These are phyloP conservation scores for Trichoderma brevicompactum DNA, from an alignment of 2,329 filamentous ascomycete genomes.

Conservation along the genomic window DNA sequence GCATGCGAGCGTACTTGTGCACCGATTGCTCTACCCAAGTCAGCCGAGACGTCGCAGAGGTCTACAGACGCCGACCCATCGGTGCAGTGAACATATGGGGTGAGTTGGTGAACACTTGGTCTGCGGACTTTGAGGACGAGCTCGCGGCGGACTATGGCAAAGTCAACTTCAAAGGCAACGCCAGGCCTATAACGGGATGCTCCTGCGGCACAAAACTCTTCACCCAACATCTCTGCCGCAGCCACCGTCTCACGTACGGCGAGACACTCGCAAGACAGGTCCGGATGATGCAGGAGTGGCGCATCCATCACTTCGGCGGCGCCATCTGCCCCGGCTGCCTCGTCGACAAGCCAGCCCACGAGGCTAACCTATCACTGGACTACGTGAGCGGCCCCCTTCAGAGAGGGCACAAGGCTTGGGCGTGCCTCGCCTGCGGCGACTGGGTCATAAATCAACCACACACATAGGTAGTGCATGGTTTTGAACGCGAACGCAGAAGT, in stretches of 20 bases:
- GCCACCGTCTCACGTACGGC: conserved; percentile 42
- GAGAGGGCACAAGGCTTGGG: conserved; percentile 35
- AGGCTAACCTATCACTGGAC: conserved; percentile 33
- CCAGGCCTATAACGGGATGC: conserved; percentile 43
- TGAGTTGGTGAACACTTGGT: neutral
- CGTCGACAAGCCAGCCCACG: conserved; percentile 21
- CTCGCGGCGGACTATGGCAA: neutral
- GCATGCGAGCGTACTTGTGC: conserved; percentile 46
- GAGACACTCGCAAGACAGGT: conserved; percentile 34
- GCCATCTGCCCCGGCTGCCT: conserved; percentile 42
- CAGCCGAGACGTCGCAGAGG: conserved; percentile 5
- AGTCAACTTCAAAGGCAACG: conserved; percentile 16
- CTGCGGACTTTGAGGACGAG: neutral
- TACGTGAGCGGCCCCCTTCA: neutral
- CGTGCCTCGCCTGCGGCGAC: conserved; percentile 43
- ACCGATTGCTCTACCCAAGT: conserved; percentile 35
- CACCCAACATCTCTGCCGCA: conserved; percentile 40
- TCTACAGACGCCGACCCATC: conserved; percentile 26
- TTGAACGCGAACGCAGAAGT: neutral
- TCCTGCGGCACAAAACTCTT: conserved; percentile 44
- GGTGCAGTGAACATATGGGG: conserved; percentile 39
- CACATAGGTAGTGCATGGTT: conserved; percentile 32
- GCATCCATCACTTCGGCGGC: conserved; percentile 33
- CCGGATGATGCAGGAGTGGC: conserved; percentile 38
- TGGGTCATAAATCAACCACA: conserved; percentile 39